Conservation (phyloP, 495 filamentous ascomycete species). For the Aspergillus homomorphus region DNA sequence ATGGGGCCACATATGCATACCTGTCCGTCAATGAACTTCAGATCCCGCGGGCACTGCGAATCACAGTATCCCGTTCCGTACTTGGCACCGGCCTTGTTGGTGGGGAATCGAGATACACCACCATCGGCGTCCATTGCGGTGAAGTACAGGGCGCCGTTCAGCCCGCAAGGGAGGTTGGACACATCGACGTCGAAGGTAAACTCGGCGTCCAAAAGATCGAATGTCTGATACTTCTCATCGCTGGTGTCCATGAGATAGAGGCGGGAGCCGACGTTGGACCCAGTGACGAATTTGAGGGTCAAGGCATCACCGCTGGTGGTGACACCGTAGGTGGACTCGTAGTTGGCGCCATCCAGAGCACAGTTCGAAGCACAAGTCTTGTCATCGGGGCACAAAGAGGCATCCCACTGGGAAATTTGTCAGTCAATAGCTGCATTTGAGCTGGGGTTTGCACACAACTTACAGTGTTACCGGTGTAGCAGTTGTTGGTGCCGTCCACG, state of each 20-base stretch:
- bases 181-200: slow-evolving; percentile 68
- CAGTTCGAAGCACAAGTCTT: slow-evolving; percentile 55
- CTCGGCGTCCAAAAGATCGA: slow-evolving; percentile 56
- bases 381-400: slow-evolving; percentile 50
- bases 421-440: background rate
- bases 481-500: slow-evolving; percentile 52
- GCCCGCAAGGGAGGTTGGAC: slow-evolving; percentile 59
- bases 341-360: slow-evolving; percentile 60
- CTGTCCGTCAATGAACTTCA: slow-evolving; percentile 64
- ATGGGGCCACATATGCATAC: slow-evolving; percentile 11
- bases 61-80: slow-evolving; percentile 75
- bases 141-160: slow-evolving; percentile 69
- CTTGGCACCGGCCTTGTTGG: slow-evolving; percentile 62
- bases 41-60: slow-evolving; percentile 60
- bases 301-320: slow-evolving; percentile 47
- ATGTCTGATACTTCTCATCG: slow-evolving; percentile 53
- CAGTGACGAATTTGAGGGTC: slow-evolving; percentile 52
- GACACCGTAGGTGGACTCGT: slow-evolving; percentile 52
- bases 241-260: slow-evolving; percentile 52
- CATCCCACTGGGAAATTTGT: slow-evolving; percentile 39
- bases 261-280: slow-evolving; percentile 51
- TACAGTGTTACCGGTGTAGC: slow-evolving; percentile 57
- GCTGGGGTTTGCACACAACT: slow-evolving; percentile 7
- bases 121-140: slow-evolving; percentile 60
- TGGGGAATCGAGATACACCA: slow-evolving; percentile 43